Conservation (phyloP, 2,329 filamentous ascomycete genomes). For the Thielaviopsis euricoi region DNA sequence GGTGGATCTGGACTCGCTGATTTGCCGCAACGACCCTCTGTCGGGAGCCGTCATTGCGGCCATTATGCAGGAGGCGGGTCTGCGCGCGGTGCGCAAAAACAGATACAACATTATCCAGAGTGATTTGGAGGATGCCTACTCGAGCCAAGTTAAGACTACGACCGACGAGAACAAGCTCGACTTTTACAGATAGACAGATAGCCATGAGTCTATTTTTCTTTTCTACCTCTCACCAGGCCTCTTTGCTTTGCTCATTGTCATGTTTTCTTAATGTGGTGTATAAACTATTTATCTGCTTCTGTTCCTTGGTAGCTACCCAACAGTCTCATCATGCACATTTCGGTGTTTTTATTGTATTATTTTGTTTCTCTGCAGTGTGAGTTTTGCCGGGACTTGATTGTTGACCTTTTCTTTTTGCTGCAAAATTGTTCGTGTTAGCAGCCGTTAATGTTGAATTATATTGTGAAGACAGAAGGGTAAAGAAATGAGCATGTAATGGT, state of each 20-base stretch:
- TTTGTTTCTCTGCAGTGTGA: background rate
- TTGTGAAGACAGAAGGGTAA: too few relatives aligned
- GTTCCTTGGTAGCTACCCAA: background rate
- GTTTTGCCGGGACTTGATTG: background rate
- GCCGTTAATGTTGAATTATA: too few relatives aligned
- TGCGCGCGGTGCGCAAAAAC: slow-evolving; percentile 91
- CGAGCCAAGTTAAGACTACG: slow-evolving; percentile 79
- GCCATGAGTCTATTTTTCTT: background rate
- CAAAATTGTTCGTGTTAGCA: too few relatives aligned
- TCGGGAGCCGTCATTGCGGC: slow-evolving; percentile 93
- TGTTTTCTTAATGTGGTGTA: background rate
- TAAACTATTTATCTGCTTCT: background rate
- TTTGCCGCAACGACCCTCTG: slow-evolving; percentile 89
- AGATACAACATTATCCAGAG: slow-evolving; percentile 97
- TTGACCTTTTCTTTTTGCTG: too few relatives aligned
- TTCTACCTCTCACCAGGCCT: background rate
- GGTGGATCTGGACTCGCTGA: slow-evolving; percentile 88
- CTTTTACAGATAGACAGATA: slow-evolving; percentile 59
- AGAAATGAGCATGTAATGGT: too few relatives aligned
- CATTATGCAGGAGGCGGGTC: slow-evolving; percentile 96
- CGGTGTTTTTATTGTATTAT: background rate
- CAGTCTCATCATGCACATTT: background rate
- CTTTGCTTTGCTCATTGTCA: background rate
- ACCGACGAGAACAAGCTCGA: slow-evolving; percentile 62
- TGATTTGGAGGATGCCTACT: slow-evolving; percentile 94